Conservation (phyloP, 1,284 basidiomycete genomes). For the Polyporus tsugae region DNA sequence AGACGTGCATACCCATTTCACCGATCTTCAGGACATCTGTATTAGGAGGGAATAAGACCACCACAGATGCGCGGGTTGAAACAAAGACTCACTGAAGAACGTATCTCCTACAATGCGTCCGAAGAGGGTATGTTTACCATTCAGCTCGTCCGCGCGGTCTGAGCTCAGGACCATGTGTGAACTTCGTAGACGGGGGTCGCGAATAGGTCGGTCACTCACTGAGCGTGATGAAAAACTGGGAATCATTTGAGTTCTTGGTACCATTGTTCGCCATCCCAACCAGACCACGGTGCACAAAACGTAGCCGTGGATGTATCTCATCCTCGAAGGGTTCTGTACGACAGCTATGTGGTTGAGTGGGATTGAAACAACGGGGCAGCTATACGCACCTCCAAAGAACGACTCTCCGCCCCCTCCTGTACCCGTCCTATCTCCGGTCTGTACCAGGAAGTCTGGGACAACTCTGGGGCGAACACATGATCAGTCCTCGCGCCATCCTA, state of each 20-base stretch:
- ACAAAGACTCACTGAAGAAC: slow-evolving; percentile 75
- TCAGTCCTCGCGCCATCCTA: background rate
- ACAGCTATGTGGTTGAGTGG: background rate
- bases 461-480: slow-evolving; percentile 53
- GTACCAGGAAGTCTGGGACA: slow-evolving; percentile 89
- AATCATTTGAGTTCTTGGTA: slow-evolving; percentile 84
- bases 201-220: slow-evolving; percentile 51
- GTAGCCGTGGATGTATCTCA: slow-evolving; percentile 92
- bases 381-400: slow-evolving; percentile 80
- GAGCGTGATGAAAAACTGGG: slow-evolving; percentile 92
- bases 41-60: slow-evolving; percentile 5
- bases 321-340: slow-evolving; percentile 85
- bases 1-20: slow-evolving; percentile 69
- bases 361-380: background rate
- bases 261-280: slow-evolving; percentile 96
- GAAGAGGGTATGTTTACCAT: slow-evolving; percentile 90
- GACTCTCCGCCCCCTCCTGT: slow-evolving; percentile 93
- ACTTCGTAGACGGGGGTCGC: background rate
- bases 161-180: slow-evolving; percentile 9
- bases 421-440: slow-evolving; percentile 95
- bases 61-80: background rate
- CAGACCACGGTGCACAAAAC: slow-evolving; percentile 86
- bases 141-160: slow-evolving; percentile 90
- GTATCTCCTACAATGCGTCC: slow-evolving; percentile 86
- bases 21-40: slow-evolving; percentile 91